phyloP scores from a whole-genome alignment of 2,329 filamentous ascomycete genomes.

The Pseudodiploospora longispora region DNA sequence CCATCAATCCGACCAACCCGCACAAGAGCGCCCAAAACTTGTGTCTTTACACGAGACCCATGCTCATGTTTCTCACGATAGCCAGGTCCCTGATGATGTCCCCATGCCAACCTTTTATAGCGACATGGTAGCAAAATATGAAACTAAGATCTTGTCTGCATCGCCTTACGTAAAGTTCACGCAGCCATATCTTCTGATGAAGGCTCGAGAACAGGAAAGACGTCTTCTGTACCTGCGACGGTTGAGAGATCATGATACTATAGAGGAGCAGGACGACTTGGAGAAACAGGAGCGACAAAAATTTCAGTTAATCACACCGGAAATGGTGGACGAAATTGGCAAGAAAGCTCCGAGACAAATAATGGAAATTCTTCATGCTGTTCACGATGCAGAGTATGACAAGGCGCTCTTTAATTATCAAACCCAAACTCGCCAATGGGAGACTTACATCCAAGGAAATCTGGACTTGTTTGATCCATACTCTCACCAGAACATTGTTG shows the following conservation, averaged over 20 bases:
- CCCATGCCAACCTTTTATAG: conserved; percentile 90
- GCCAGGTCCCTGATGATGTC: conserved; percentile 64
- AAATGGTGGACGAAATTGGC: conserved; percentile 85
- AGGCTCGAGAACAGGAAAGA: conserved; percentile 82
- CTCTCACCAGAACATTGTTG: conserved; percentile 91
- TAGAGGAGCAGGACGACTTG: conserved; percentile 46
- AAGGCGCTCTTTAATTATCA: conserved; percentile 89
- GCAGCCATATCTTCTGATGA: conserved; percentile 87
- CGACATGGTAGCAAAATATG: conserved; percentile 87
- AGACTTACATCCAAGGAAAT: conserved; percentile 85
- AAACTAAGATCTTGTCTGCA: conserved; percentile 86
- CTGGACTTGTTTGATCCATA: conserved; percentile 88
- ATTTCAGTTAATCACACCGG: conserved; percentile 86
- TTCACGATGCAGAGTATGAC: conserved; percentile 94
- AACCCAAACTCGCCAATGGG: conserved; percentile 93
- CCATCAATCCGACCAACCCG: conserved; percentile 15
- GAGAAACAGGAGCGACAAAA: conserved; percentile 60
- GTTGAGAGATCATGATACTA: conserved; percentile 67
- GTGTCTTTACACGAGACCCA: conserved; percentile 36
- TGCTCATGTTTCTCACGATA: conserved; percentile 37
- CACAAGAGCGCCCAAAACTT: conserved; percentile 19
- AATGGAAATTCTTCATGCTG: conserved; percentile 86
- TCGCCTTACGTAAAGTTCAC: conserved; percentile 96
- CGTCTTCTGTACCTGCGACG: conserved; percentile 74
- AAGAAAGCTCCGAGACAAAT: conserved; percentile 77